Conservation (phyloP, 768 basidiomycete species). For the Sporobolomyces pararoseus region DNA sequence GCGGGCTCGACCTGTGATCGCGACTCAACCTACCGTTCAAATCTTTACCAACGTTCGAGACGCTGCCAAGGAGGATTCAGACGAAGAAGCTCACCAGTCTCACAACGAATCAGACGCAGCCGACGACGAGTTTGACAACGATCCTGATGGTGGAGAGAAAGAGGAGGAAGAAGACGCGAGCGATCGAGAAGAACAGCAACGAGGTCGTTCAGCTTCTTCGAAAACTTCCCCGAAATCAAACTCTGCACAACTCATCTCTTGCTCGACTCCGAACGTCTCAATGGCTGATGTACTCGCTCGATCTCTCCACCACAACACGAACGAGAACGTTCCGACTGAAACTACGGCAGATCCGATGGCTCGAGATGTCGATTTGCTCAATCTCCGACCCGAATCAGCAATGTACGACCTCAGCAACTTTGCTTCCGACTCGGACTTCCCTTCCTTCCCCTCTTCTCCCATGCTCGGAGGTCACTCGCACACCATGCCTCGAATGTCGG, state of each 20-base stretch:
- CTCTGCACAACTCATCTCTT: not conserved
- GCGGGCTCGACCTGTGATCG: conserved; percentile 83
- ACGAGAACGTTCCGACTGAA: not conserved
- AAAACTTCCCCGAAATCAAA: not conserved
- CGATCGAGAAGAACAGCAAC: conserved; percentile 49
- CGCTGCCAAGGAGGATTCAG: conserved; percentile 74
- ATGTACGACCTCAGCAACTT: conserved; percentile 18
- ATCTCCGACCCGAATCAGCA: conserved; percentile 5
- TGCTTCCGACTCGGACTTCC: conserved; percentile 20
- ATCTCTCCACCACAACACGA: conserved; percentile 47
- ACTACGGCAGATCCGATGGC: not conserved
- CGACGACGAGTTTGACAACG: conserved; percentile 61
- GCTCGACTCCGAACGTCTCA: not conserved
- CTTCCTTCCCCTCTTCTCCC: conserved; percentile 42
- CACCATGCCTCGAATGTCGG: conserved; percentile 42
- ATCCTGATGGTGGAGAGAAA: conserved; percentile 14
- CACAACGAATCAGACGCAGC: conserved; percentile 54
- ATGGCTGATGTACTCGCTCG: conserved; percentile 54
- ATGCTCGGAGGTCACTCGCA: conserved; percentile 7
- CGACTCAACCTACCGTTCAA: conserved; percentile 58
- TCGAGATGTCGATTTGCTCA: conserved; percentile 2
- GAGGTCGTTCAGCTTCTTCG: not conserved
- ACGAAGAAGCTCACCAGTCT: conserved; percentile 54
- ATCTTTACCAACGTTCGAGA: conserved; percentile 78
- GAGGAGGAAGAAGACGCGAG: conserved; percentile 62